Evolutionary conservation across 805 yeast genomes (phyloP).

Genomic region (Kodamaea kakaduensis): DNA sequence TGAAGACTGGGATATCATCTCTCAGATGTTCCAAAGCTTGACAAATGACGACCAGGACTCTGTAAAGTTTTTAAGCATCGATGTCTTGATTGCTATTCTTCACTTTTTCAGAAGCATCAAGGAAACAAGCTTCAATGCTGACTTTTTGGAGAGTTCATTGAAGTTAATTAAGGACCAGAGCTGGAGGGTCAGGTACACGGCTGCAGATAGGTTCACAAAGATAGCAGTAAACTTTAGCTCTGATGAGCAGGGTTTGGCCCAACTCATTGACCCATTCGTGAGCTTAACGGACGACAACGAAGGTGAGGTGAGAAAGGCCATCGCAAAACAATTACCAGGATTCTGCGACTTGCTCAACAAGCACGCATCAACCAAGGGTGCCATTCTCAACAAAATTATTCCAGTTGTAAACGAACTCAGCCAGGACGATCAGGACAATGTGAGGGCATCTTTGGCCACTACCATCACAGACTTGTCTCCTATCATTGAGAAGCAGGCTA

Average conservation of each 20-base stretch:
- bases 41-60: constrained; percentile 90
- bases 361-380: constrained; percentile 33
- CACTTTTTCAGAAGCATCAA: constrained; percentile 57
- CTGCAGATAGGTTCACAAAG: constrained; percentile 85
- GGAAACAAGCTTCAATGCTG: constrained; percentile 57
- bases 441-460: constrained; percentile 87
- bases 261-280: constrained; percentile 69
- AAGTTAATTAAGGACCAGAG: constrained; percentile 81
- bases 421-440: constrained; percentile 88
- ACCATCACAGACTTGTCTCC: constrained; percentile 86
- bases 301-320: constrained; percentile 94
- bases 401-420: constrained; percentile 82
- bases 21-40: constrained; percentile 76
- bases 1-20: constrained; percentile 71
- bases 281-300: constrained; percentile 84
- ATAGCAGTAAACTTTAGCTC: constrained; percentile 63
- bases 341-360: constrained; percentile 52
- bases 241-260: constrained; percentile 50
- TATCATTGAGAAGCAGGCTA: constrained; percentile 75
- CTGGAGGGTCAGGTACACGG: constrained; percentile 98
- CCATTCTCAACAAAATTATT: constrained; percentile 64
- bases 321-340: constrained; percentile 85
- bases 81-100: constrained; percentile 79
- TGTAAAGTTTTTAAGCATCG: constrained; percentile 85
- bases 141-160: constrained; percentile 60